phyloP scores from a whole-genome alignment of 805 yeast genomes.

The Candida chilensis region DNA sequence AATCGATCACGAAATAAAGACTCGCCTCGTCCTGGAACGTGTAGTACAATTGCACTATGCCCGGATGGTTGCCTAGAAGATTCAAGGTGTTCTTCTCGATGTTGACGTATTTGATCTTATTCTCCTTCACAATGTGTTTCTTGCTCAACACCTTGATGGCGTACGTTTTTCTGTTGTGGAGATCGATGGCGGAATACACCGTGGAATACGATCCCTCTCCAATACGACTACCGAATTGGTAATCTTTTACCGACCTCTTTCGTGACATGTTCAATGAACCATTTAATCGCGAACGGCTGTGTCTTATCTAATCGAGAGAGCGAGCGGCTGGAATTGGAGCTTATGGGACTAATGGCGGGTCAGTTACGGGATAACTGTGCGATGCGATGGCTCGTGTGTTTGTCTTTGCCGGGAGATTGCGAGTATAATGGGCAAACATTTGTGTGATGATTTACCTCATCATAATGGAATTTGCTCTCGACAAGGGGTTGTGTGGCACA shows the following conservation, averaged over 20 bases:
- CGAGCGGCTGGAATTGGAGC: too few species aligned
- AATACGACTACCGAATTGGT: slow-evolving; percentile 76
- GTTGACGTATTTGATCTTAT: slow-evolving; percentile 77
- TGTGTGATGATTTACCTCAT: too few species aligned
- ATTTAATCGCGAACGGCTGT: too few species aligned
- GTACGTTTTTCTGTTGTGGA: slow-evolving; percentile 63
- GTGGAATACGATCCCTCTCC: slow-evolving; percentile 97
- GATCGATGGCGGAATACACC: slow-evolving; percentile 79
- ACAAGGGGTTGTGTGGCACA: too few species aligned
- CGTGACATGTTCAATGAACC: too few species aligned
- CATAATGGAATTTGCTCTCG: too few species aligned
- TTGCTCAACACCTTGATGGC: slow-evolving; percentile 89
- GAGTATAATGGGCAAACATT: too few species aligned
- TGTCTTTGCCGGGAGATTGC: too few species aligned
- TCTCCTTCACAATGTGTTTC: slow-evolving; percentile 70
- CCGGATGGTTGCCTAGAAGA: slow-evolving; percentile 87
- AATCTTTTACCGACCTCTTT: slow-evolving; percentile 67
- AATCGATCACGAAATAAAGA: slow-evolving; percentile 86
- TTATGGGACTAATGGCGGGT: too few species aligned
- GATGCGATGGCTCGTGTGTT: too few species aligned
- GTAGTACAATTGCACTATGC: slow-evolving; percentile 83
- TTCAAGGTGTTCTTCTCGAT: slow-evolving; percentile 89
- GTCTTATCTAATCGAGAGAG: too few species aligned
- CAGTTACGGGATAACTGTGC: too few species aligned
- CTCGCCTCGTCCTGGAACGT: slow-evolving; percentile 91